Base-by-base conservation (phyloP, 2,329 filamentous ascomycete genomes). In the Xenoacremonium recifei region DNA sequence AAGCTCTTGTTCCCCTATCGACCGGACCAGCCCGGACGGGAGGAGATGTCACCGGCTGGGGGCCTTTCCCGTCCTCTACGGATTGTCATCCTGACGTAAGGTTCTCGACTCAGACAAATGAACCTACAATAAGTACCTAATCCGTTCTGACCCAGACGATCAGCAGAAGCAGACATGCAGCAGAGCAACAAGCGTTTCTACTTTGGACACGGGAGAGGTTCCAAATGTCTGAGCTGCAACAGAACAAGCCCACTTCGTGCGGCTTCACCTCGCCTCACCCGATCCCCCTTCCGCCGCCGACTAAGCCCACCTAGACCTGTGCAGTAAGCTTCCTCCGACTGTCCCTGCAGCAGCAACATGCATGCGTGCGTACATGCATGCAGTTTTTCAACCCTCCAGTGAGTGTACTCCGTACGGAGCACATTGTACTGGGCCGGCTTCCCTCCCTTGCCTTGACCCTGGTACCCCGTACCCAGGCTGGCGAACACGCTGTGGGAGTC, bases 311-410 rank as follows among this genome's bases (percentile, higher is more conserved):
- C 29, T 32, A 47, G 36, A 16, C 37, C 39, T 25, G 35, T n/a
- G n/a, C n/a, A n/a, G n/a, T n/a, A n/a, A n/a, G n/a, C n/a, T n/a
- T 47, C 37, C 43, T 38, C 21, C 15, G 32, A 33, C 38, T 39
- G 49, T 42, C 39, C 39, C 43, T 39, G 43, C 44, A 20, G 18
- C 34, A 45, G 38, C 34, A 25, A 5, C 19, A 21, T 43, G 42
- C 47, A 49, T 42, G 40, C 39, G 44, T 42, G 25, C n/a, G 30
- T 32, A 25, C 20, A 33, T 49, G 42, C 47, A 46, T 54, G 43
- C 49, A 48, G 43, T 45, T 43, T 46, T 38, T 55, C 45, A 49
- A 43, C 50, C 50, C 51, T 54, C 48, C 49, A 37, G 29, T 23
- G 42, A 17, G n/a, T n/a, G n/a, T n/a, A n/a, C n/a, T n/a, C n/a